Base-by-base conservation (phyloP, 2,329 filamentous ascomycete species). In the Aspergillus aculeatus region DNA sequence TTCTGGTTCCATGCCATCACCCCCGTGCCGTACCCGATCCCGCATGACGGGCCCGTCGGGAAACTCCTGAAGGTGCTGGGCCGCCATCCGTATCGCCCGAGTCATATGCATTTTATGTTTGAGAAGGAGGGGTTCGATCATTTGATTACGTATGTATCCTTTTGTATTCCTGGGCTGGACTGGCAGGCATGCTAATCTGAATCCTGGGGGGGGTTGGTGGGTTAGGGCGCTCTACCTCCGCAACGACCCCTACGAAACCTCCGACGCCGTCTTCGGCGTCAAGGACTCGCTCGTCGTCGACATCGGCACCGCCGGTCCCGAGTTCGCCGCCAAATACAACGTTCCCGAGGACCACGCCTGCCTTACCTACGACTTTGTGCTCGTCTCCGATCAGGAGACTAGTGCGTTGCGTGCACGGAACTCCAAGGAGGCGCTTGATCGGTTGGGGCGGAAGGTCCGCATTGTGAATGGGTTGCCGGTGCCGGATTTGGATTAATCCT, bases 31-130 rank as follows among this genome's bases (percentile, higher is more conserved):
- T 96, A 96, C 75, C 89, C 90, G 0, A 95, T 96, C 68, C 91
- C 91, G 1, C 83, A 91, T 68, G 91, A 96, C 75, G 91, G 90
- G 9, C 92, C 92, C 0, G 91, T 96, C 1, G 92, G 91, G 0
- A 85, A 86, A 75, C 72, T 95, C 66, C 76, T 95, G 67, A 77
- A 80, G 71, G 74, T 78, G 68, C 72, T 95, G 68, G 82, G 83
- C n/a, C 80, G 91, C n/a, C 91, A 95, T 77, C 86, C 86, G 58
- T 93, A 86, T 79, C 79, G 91, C 55, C 91, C 91, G 1, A 85
- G 87, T 21, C 91, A 95, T 74, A 84, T 94, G 81, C 91, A 95
- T 75, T 95, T 95, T 69, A 95, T 96, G 90, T 92, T 96, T 77
- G 86, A 88, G 71, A 92, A 91, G 80, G 75, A 82, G 35, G 89